Conservation (phyloP, 1,139 yeast genomes). For the Citeromyces hawaiiensis region DNA sequence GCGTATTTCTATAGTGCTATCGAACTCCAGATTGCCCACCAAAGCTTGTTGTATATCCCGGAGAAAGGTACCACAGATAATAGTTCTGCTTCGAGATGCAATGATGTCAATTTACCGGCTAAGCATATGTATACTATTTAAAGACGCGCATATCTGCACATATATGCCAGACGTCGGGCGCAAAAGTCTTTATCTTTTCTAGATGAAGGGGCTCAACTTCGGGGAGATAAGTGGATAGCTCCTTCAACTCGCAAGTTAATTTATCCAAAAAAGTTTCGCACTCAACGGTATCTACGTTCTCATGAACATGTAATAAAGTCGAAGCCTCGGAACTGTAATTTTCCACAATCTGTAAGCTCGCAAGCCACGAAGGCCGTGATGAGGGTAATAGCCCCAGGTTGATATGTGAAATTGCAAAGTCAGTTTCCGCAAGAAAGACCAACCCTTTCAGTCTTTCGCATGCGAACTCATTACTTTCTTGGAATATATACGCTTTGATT, state of each 20-base stretch:
- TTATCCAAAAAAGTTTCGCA: conserved; percentile 22
- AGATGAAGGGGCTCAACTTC: conserved; percentile 16
- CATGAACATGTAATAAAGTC: conserved; percentile 55
- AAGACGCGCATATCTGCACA: conserved; percentile 32
- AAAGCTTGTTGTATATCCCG: too few species aligned
- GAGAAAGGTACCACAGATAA: too few species aligned
- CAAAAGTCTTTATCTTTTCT: conserved; percentile 68
- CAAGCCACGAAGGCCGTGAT: conserved; percentile 48
- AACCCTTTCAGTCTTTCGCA: conserved; percentile 22
- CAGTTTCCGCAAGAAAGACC: not conserved
- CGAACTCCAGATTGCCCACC: too few species aligned
- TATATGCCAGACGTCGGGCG: conserved; percentile 78
- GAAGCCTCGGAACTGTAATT: conserved; percentile 6
- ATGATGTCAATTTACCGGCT: too few species aligned
- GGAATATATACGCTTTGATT: conserved; percentile 30
- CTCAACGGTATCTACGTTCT: conserved; percentile 41
- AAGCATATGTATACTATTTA: not conserved
- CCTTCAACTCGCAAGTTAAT: conserved; percentile 6
- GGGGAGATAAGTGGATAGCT: not conserved
- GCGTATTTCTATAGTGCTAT: too few species aligned
- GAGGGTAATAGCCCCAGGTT: conserved; percentile 71
- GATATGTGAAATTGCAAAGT: conserved; percentile 38
- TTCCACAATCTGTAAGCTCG: conserved; percentile 21
- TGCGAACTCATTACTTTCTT: conserved; percentile 48
- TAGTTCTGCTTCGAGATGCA: too few species aligned